Evolutionary conservation across 257 asterid genomes (phyloP), one percentile per base, ranked within the genome.

Genomic region (Gentiana macrophylla): DNA sequence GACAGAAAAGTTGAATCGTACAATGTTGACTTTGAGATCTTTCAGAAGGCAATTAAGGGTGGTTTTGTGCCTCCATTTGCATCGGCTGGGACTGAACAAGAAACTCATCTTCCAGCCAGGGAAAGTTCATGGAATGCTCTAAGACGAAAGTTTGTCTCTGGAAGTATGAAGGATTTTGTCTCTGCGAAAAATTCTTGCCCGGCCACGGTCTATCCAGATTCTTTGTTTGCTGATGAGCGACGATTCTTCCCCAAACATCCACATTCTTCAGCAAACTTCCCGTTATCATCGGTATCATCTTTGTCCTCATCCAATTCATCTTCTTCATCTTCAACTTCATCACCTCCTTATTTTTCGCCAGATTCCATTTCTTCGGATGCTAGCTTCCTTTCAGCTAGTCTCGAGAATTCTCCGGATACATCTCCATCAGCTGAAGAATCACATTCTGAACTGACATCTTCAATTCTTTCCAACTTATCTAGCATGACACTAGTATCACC

Each of bases 61-160:
- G 82, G 82, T 12, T 56, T 70, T 67, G 72, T 72, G 45, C 82
- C 79, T 63, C 82, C 74, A 49, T 66, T 66, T 62, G 74, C 76
- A 7, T 63, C 79, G 9, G 71, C 72, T 12, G 82, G 57, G 53
- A 56, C 77, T 64, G 79, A 69, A 53, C 74, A 69, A 48, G 82
- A 66, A 59, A 77, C 69, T 12, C 63, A 35, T 61, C 70, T 72
- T 56, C 82, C 79, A 4, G 79, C 62, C 10, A 67, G 82, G 56
- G 77, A 72, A 65, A 77, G 79, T 56, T 66, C 71, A 35, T 77
- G 79, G 82, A 72, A 79, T 64, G 57, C 37, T 50, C 62, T 77
- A 50, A 63, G 82, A 50, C 72, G 67, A 1, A 77, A 73, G 62
- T 67, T 77, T 63, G 65, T 67, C 51, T 67, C 63, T 5, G 67